Conservation (phyloP, 108 stramenopile genomes). For the Nitzschia sp. region DNA sequence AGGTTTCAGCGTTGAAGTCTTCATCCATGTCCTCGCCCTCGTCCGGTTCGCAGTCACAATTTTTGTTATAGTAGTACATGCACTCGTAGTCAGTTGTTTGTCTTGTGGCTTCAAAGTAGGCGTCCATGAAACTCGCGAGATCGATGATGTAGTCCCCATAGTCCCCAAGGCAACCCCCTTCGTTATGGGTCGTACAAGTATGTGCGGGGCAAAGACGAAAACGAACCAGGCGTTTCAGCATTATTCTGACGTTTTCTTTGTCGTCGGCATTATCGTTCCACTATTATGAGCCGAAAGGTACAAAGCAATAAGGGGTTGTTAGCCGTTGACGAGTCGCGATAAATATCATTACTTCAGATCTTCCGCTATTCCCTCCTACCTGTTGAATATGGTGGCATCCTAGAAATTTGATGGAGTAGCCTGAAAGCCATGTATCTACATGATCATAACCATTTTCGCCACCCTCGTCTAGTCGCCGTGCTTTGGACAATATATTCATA, state of each 20-base stretch:
- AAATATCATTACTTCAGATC: too few species aligned
- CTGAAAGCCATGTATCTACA: slow-evolving; percentile 58
- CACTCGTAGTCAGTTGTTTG: slow-evolving; percentile 59
- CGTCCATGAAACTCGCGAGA: slow-evolving; percentile 72
- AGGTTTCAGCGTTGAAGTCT: slow-evolving; percentile 44
- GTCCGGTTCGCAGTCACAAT: slow-evolving; percentile 49
- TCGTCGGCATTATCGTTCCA: slow-evolving; percentile 75
- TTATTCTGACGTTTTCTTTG: slow-evolving; percentile 63
- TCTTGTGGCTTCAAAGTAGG: slow-evolving; percentile 53
- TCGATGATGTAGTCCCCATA: slow-evolving; percentile 88
- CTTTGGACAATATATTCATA: slow-evolving; percentile 49
- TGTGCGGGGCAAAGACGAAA: slow-evolving; percentile 81
- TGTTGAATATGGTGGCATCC: slow-evolving; percentile 77
- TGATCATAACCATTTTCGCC: background rate
- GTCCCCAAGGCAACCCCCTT: slow-evolving; percentile 60
- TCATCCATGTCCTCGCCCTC: slow-evolving; percentile 30
- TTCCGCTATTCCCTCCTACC: slow-evolving; percentile 19
- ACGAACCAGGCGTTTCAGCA: slow-evolving; percentile 70
- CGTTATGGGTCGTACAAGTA: slow-evolving; percentile 51
- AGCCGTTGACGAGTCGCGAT: too few species aligned
- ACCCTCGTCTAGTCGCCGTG: slow-evolving; percentile 53
- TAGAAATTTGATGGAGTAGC: slow-evolving; percentile 79
- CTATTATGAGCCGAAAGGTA: slow-evolving; percentile 5
- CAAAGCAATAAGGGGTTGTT: slow-evolving; percentile 21
- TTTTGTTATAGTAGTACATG: slow-evolving; percentile 38